Evolutionary conservation across 768 basidiomycete genomes (phyloP), one percentile per base, ranked within the genome.

Genomic region (Jaapia argillacea): DNA sequence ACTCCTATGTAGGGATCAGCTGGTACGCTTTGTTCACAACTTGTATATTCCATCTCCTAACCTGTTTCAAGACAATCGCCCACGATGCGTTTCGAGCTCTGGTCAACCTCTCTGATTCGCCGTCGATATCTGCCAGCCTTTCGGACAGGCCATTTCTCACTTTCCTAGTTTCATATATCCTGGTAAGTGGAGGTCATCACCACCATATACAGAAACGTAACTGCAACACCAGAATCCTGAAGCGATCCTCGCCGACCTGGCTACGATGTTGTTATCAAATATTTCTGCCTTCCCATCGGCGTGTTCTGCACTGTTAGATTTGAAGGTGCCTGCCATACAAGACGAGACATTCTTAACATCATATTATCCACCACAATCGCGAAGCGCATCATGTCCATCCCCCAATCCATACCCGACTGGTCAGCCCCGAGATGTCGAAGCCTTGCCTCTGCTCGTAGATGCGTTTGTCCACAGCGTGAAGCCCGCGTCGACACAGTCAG

Each of bases 181-280:
- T 93, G 50, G 93, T 96, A 52, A 41, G 87, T 70, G n/a, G 21
- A 38, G n/a, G 24, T 42, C 14, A 39, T 7, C 18, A 7, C 36
- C 36, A 36, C 16, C 18, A 25, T 40, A 45, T 28, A 22, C 24
- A 41, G 44, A 51, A 48, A 25, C 6, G 41, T 46, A 47, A 45
- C 49, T 25, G 44, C 45, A 22, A 22, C 20, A 31, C 6, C 52
- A 97, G 92, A 85, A 91, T 61, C 84, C 88, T n/a, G 77, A 84
- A 47, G 80, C 93, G 6, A 79, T 84, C 45, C 81, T 97, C 22
- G 90, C 91, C 25, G 93, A 97, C 67, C 77, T 98, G 16, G 90
- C 92, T 3, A 75, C 89, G n/a, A 98, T 98, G 94, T 70, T 97
- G 1, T 72, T 98, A 6, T 94, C 92, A n/a, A 98, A 98, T 64